Evolutionary conservation across 169 alveolate species (phyloP).

Genomic region (Cryptosporidium sp.): DNA sequence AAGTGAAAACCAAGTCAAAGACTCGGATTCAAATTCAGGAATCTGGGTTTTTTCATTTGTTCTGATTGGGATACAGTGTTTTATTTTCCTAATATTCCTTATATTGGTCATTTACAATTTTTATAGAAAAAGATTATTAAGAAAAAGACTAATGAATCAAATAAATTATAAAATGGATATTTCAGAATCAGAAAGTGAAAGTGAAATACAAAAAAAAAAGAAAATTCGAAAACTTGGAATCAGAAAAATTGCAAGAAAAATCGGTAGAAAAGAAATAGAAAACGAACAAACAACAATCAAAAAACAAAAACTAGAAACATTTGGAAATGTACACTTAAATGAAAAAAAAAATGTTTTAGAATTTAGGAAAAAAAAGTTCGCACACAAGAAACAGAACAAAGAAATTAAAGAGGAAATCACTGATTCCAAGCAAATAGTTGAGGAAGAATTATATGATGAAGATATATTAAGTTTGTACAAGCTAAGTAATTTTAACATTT

Average conservation of each 20-base stretch:
- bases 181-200: conserved; percentile 56
- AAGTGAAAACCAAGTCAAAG: background rate
- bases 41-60: conserved; percentile 21
- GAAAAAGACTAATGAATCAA: conserved; percentile 35
- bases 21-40: background rate
- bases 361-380: conserved; percentile 7
- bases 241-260: conserved; percentile 20
- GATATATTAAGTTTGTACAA: conserved; percentile 43
- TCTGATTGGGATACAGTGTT: conserved; percentile 20
- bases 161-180: conserved; percentile 42
- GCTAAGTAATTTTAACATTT: conserved; percentile 32
- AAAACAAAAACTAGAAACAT: background rate
- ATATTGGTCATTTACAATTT: conserved; percentile 13
- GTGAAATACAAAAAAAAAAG: background rate
- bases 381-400: background rate
- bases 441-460: conserved; percentile 51
- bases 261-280: conserved; percentile 33
- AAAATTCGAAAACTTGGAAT: conserved; percentile 19
- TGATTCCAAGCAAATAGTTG: conserved; percentile 5
- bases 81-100: conserved; percentile 16
- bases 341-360: conserved; percentile 41
- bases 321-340: conserved; percentile 3
- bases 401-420: conserved; percentile 4
- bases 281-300: background rate
- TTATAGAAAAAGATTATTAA: conserved; percentile 39